Evolutionary conservation across 2,329 filamentous ascomycete species (phyloP).

Genomic region (Colletotrichum australisinense): DNA sequence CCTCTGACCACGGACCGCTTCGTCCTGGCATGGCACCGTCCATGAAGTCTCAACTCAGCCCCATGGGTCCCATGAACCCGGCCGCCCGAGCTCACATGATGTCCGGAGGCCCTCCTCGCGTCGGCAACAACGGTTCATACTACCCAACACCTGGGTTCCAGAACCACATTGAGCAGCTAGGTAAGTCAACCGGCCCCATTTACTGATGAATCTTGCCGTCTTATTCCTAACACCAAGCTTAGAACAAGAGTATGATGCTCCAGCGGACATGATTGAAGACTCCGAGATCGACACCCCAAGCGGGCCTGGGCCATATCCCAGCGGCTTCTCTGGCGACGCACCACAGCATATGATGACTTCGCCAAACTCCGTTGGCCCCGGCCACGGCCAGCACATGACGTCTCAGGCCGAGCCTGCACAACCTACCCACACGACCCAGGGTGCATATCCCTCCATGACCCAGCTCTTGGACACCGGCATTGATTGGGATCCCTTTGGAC

Average conservation of each 20-base stretch:
- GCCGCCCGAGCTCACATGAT: conserved; percentile 49
- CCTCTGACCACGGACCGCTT: conserved; percentile 61
- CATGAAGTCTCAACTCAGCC: conserved; percentile 54
- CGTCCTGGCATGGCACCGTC: conserved; percentile 49
- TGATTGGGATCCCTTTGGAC: conserved; percentile 92
- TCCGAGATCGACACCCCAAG: conserved; percentile 75
- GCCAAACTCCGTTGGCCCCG: conserved; percentile 48
- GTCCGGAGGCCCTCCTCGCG: conserved; percentile 45
- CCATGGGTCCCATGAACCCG: conserved; percentile 45
- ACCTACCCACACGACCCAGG: conserved; percentile 42
- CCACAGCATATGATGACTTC: conserved; percentile 56
- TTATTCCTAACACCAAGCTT: conserved; percentile 75
- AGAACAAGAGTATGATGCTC: conserved; percentile 98
- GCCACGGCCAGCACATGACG: conserved; percentile 47
- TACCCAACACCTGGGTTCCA: conserved; percentile 88
- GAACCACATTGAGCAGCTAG: conserved; percentile 94
- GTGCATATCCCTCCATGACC: conserved; percentile 71
- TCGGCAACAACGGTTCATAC: conserved; percentile 64
- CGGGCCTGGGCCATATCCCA: conserved; percentile 74
- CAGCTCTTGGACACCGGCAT: conserved; percentile 81
- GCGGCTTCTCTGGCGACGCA: conserved; percentile 61
- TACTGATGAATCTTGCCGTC: conserved; percentile 70
- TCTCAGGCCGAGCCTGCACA: conserved; percentile 49
- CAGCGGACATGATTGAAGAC: conserved; percentile 89
- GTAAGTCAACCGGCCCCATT: conserved; percentile 74